phyloP scores from a whole-genome alignment of 139 green algal genomes.

The Coelastrella sp. region DNA sequence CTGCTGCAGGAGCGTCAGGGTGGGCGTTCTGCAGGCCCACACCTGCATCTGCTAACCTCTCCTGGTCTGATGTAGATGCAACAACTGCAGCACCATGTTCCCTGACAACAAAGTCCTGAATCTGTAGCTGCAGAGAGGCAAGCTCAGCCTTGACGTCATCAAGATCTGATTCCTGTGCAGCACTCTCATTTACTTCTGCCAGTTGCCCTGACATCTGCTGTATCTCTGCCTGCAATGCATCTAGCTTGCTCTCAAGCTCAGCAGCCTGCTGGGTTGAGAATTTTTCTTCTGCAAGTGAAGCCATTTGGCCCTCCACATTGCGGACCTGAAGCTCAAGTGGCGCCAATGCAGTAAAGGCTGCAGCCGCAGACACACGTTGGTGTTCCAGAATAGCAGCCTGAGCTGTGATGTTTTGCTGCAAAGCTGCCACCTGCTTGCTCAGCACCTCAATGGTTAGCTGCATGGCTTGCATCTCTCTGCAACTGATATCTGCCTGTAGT shows the following conservation, averaged over 20 bases:
- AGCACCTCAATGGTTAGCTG: conserved; percentile 5
- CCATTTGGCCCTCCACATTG: no score
- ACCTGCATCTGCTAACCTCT: no score
- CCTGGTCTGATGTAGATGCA: no score
- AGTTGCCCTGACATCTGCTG: conserved; percentile 45
- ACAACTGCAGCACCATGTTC: not conserved
- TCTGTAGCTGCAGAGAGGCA: conserved; percentile 3
- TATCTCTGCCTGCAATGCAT: conserved; percentile 36
- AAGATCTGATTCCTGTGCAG: conserved; percentile 32
- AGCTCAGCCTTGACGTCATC: conserved; percentile 20
- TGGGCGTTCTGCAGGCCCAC: not conserved
- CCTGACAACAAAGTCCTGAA: not conserved
- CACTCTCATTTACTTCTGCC: conserved; percentile 24
- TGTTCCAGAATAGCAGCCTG: conserved; percentile 6
- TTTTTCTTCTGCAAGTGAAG: no score
- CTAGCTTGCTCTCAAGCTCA: no score
- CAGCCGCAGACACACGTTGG: not conserved
- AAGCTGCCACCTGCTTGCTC: not conserved
- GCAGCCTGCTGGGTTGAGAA: no score
- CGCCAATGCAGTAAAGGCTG: not conserved
- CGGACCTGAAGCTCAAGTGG: conserved; percentile 12
- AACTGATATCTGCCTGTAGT: conserved; percentile 23
- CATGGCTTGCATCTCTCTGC: conserved; percentile 12
- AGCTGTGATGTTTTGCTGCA: conserved; percentile 14
- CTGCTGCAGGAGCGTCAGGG: not conserved